Base-by-base conservation (phyloP, 495 filamentous ascomycete species). In the Halenospora varia region DNA sequence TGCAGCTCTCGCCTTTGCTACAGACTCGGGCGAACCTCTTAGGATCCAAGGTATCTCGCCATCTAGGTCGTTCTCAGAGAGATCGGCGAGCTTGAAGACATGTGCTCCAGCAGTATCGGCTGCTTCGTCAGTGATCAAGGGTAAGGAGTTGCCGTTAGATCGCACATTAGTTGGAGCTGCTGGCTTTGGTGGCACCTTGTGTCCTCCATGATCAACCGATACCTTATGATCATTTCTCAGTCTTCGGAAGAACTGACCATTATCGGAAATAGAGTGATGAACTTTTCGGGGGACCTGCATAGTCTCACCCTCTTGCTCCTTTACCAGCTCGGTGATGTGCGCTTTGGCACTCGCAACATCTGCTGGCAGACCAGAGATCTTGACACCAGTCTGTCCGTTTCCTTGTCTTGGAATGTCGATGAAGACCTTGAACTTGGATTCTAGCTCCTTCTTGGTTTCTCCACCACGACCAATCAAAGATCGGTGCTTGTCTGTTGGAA, bases 1-100 rank as follows among this genome's bases (percentile, higher is more conserved):
- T 11, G 77, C 73, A n/a, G 82, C 77, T 68, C 86, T 88, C 29
- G 90, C 94, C 70, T 88, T 88, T 52, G 82, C 78, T 39, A 97
- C 75, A 57, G 83, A 88, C 51, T 96, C 88, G 0, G 82, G 74
- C 18, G 79, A 77, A 17, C 94, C 95, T 53, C 82, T 85, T 10
- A 99, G 81, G 40, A 95, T 82, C 94, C 94, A 99, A 11, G 95
- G 90, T 62, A 96, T 96, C 17, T 89, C 85, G 24, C 82, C 87
- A 29, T 88, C 80, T 53, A 89, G 81, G 20, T 70, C 68, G 3
- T 70, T 65, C 46, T 67, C 61, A 46, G 72, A 70, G 52, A 73
- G 75, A 64, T 92, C 84, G 47, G 92, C 76, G 6, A 91, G 69
- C 55, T 88, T 88, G 89, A 90, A 98, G 1, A 85, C 88, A 75